phyloP scores from a whole-genome alignment of 768 basidiomycete species.

The Hortiboletus flavorubellus region DNA sequence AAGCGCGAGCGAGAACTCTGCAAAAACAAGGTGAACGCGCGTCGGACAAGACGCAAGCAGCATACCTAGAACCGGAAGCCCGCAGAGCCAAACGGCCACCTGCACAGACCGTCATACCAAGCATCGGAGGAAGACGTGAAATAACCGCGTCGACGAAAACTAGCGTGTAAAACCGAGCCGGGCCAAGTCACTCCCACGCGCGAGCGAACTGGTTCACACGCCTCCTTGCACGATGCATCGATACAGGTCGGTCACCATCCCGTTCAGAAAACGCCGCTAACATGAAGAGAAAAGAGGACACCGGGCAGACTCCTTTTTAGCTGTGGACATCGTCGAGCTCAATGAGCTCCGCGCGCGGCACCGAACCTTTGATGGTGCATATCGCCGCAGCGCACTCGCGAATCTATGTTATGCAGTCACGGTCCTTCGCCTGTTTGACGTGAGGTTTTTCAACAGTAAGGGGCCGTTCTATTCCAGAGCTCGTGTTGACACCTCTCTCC shows the following conservation, averaged over 20 bases:
- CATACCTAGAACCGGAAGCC: slow-evolving; percentile 21
- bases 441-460: slow-evolving; percentile 69
- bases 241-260: slow-evolving; percentile 24
- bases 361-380: slow-evolving; percentile 82
- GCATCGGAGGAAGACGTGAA: slow-evolving; percentile 13
- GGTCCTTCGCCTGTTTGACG: slow-evolving; percentile 76
- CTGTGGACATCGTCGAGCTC: slow-evolving; percentile 55
- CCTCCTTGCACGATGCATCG: slow-evolving; percentile 11
- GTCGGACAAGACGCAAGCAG: background rate
- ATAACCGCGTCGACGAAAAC: slow-evolving; percentile 2
- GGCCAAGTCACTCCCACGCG: background rate
- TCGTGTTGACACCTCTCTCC: background rate
- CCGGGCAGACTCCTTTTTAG: slow-evolving; percentile 47
- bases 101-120: slow-evolving; percentile 19
- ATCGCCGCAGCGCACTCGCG: slow-evolving; percentile 70
- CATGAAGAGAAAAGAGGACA: slow-evolving; percentile 36
- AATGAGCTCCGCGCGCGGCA: slow-evolving; percentile 77
- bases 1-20: slow-evolving; percentile 15
- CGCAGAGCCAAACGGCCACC: slow-evolving; percentile 26
- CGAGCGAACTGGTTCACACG: slow-evolving; percentile 21
- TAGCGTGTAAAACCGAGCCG: slow-evolving; percentile 13
- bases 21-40: slow-evolving; percentile 12
- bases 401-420: slow-evolving; percentile 72
- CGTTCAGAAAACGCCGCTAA: background rate
- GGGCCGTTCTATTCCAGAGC: background rate